Evolutionary conservation across 139 green algal species (phyloP).

Genomic region (Picochlorum sp.): DNA sequence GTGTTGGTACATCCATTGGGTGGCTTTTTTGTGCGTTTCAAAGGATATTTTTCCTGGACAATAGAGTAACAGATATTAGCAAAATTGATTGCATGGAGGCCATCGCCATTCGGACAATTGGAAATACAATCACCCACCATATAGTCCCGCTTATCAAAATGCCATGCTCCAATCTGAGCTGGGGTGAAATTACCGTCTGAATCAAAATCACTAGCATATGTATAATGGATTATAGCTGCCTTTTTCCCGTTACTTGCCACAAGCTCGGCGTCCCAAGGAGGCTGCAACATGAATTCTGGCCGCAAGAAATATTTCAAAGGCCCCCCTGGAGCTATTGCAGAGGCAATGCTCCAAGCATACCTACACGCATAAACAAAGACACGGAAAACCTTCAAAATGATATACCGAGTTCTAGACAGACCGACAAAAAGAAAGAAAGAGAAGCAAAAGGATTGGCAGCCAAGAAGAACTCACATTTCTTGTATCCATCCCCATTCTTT

Average conservation of each 20-base stretch:
- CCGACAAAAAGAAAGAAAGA: too few relatives aligned
- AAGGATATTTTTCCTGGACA: slow-evolving; percentile 15
- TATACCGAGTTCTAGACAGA: too few relatives aligned
- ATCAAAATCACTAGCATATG: slow-evolving; percentile 60
- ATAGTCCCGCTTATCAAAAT: slow-evolving; percentile 66
- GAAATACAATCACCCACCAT: background rate
- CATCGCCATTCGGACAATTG: background rate
- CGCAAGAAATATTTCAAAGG: slow-evolving; percentile 30
- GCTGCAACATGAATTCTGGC: slow-evolving; percentile 47
- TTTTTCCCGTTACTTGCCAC: slow-evolving; percentile 10
- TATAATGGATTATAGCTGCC: slow-evolving; percentile 61
- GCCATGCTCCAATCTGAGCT: slow-evolving; percentile 40
- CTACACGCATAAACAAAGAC: background rate
- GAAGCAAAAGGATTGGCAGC: too few relatives aligned
- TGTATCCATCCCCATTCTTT: slow-evolving; percentile 62
- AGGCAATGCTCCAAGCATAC: slow-evolving; percentile 31
- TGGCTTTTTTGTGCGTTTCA: slow-evolving; percentile 30
- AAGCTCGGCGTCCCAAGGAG: slow-evolving; percentile 46
- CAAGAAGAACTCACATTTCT: slow-evolving; percentile 51
- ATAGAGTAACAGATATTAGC: background rate
- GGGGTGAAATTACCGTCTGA: slow-evolving; percentile 24
- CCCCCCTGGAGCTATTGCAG: slow-evolving; percentile 8
- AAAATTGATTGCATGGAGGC: background rate
- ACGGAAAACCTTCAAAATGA: background rate
- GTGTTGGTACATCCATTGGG: slow-evolving; percentile 27